Evolutionary conservation across 1,284 basidiomycete species (phyloP).

Genomic region (Amylostereum chailletii): DNA sequence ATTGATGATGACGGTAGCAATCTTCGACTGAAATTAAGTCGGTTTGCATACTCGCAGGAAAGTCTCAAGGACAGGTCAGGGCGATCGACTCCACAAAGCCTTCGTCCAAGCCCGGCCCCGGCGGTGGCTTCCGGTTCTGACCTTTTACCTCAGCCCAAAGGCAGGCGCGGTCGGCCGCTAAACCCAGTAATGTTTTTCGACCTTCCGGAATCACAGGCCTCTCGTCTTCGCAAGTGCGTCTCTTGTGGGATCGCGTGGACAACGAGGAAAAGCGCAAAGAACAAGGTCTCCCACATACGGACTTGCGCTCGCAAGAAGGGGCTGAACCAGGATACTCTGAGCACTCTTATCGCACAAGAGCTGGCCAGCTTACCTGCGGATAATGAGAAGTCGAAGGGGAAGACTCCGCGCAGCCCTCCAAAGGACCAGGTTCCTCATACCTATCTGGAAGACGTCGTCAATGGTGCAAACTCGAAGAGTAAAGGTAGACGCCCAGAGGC

Average conservation of each 20-base stretch:
- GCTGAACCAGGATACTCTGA: constrained; percentile 47
- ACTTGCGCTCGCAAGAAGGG: constrained; percentile 55
- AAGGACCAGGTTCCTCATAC: constrained; percentile 26
- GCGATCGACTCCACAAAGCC: too few species aligned
- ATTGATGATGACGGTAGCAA: constrained; percentile 1
- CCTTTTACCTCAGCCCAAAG: neutral
- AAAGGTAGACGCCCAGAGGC: constrained; percentile 31
- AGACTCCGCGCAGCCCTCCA: constrained; percentile 4
- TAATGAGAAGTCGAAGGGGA: constrained; percentile 20
- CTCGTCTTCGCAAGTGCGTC: constrained; percentile 47
- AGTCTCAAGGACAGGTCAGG: neutral
- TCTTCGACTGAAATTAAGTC: constrained; percentile 1
- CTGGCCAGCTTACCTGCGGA: constrained; percentile 19
- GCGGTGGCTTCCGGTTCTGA: neutral
- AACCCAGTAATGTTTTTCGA: constrained; percentile 20
- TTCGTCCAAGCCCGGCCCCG: too few species aligned
- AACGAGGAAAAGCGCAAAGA: constrained; percentile 44
- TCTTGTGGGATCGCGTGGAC: constrained; percentile 64
- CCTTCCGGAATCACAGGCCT: constrained; percentile 38
- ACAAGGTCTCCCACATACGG: constrained; percentile 60
- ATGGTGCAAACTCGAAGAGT: constrained; percentile 34
- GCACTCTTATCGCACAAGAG: constrained; percentile 41
- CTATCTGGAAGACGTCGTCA: constrained; percentile 46
- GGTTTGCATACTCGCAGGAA: constrained; percentile 8
- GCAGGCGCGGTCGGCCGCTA: constrained; percentile 2